Evolutionary conservation across 345 rosid species (phyloP), one percentile per base, ranked within the genome.

Genomic region (Laguncularia racemosa): DNA sequence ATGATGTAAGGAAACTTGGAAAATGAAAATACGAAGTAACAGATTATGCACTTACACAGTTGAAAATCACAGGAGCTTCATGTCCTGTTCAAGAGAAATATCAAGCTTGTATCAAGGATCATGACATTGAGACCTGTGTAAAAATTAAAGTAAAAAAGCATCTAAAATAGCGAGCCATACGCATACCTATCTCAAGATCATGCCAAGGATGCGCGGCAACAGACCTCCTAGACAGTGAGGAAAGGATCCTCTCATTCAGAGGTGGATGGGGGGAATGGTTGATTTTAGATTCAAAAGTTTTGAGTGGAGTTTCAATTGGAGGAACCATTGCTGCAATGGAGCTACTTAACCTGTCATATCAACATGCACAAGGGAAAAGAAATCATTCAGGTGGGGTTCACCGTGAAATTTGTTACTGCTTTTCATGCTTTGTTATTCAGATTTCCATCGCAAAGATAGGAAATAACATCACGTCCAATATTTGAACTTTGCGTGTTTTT

Each of bases 41-140:
- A 20, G 44, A 46, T 23, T 28, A 58, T 52, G 64, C 53, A 57
- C 93, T 81, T 83, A 86, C 93, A 63, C 89, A 86, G 21, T 86
- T 86, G 78, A 86, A 95, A 66, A 90, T 51, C 2, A 60, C 67
- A 12, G 99, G 99, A 44, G 97, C 97, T 67, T 81, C 95, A 57
- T 97, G 99, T 62, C 97, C 97, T 93, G 76, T 20, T 56, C 45
- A 20, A 38, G 26, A 45, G 21, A 28, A 43, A 57, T 46, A 52
- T 18, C 7, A 16, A 11, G 28, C 28, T 26, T 38, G 16, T 5
- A 44, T 48, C 19, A 23, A 40, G 52, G 28, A 65, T 19, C 46
- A n/a, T 26, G 33, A 38, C 21, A 38, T 33, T 38, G 67, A 48
- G 18, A 8, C 28, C 28, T 23, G 5, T 23, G 28, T 20, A 12